Base-by-base conservation (phyloP, 1,284 basidiomycete species). In the Naganishia albida region DNA sequence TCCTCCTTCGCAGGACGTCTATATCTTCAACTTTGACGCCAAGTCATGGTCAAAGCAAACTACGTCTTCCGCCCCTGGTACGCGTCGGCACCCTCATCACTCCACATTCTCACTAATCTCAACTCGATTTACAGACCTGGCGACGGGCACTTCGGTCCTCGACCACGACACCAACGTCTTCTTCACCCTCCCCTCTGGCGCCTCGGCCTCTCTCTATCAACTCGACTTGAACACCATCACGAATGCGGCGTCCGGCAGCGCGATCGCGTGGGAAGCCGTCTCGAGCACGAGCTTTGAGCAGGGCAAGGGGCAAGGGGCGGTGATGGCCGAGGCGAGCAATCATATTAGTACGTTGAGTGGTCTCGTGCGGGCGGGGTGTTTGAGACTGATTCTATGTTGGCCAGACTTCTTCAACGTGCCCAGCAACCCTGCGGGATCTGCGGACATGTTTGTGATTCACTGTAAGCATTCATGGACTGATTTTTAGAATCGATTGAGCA, bases 111-210 rank as follows among this genome's bases (percentile, higher is more conserved):
- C 28, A 34, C 30, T n/a, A n/a, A 18, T 8, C 50, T n/a, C 12
- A 2, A 10, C 13, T 20, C 20, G 28, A 42, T 13, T 42, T 6
- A 54, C 72, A 13, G 66, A 73, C 39, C 63, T 75, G 13, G 71
- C 72, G 63, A 73, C 76, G 42, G 74, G 77, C 64, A 70, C 76
- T 15, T 72, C 88, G 30, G 86, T 93, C 67, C 84, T 93, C 44
- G 91, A 94, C 79, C 91, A 93, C 71, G 91, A 93, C 78, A 93
- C 91, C 60, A 91, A 92, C 68, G 85, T 87, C 67, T 87, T 93
- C 80, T 91, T 75, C 74, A 74, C 77, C 25, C 69, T 77, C 42
- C 64, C 67, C 49, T 72, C 69, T 23, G 67, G 51, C 40, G 69
- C 60, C 2, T 70, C 73, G n/a, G 49, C 57, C n/a, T 60, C 68